A percentile compares a stretch with the other conserved stretches of the same genome.
phyloP scores from a whole-genome alignment of 2,329 filamentous ascomycete species.

The Diaporthe helianthi region DNA sequence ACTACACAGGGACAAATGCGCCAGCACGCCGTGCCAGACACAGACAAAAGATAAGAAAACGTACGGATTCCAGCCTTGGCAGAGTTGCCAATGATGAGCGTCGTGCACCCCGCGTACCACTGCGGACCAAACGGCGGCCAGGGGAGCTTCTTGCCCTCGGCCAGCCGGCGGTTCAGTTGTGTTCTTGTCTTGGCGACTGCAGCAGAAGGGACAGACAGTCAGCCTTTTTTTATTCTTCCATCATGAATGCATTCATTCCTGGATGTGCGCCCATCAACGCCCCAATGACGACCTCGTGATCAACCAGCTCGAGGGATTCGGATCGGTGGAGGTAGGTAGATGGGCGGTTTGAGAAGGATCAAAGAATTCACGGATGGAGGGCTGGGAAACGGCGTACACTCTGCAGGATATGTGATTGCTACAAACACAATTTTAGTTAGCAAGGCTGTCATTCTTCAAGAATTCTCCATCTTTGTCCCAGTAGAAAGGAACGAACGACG shows the following conservation, averaged over 20 bases:
- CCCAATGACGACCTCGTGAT: neutral
- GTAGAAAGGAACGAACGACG: neutral
- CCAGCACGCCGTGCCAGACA: too few relatives aligned
- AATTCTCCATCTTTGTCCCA: neutral
- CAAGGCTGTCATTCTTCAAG: neutral
- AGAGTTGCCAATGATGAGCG: slow-evolving; percentile 94
- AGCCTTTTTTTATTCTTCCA: neutral
- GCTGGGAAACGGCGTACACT: slow-evolving; percentile 67
- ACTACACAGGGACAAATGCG: too few relatives aligned
- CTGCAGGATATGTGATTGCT: slow-evolving; percentile 91
- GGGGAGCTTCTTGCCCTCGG: slow-evolving; percentile 84
- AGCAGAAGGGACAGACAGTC: neutral
- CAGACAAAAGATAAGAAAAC: slow-evolving; percentile 42
- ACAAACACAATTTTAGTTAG: slow-evolving; percentile 24
- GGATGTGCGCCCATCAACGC: too few relatives aligned
- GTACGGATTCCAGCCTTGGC: slow-evolving; percentile 93
- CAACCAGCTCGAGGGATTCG: neutral
- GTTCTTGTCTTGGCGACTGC: slow-evolving; percentile 91
- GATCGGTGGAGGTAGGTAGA: neutral
- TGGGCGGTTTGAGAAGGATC: neutral
- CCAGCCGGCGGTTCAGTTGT: slow-evolving; percentile 86
- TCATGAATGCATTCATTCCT: too few relatives aligned
- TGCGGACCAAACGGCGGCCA: slow-evolving; percentile 93
- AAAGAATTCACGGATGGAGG: slow-evolving; percentile 27
- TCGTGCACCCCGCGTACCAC: slow-evolving; percentile 99